These are phyloP conservation scores for Santalum album DNA, from an alignment of 164 flowering plant species.

Conservation along the genomic window DNA sequence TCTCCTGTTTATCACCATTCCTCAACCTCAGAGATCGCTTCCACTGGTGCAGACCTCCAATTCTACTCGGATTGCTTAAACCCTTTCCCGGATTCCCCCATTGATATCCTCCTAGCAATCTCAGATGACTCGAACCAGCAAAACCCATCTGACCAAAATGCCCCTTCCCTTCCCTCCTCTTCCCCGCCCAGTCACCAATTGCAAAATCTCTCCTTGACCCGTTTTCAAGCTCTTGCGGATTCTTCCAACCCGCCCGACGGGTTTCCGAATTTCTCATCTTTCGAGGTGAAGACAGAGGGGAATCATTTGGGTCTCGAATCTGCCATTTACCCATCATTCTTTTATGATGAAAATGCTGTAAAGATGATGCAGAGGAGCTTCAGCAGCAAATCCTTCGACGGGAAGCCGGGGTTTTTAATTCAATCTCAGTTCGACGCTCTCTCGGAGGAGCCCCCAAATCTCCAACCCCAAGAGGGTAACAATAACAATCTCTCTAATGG, in stretches of 20 bases:
- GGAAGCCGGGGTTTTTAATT: conserved; percentile 18
- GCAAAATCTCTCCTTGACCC: conserved; percentile 28
- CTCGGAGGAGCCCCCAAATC: conserved; percentile 28
- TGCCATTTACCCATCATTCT: not conserved
- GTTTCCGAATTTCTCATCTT: conserved; percentile 13
- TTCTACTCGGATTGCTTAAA: conserved; percentile 37
- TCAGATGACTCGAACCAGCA: conserved; percentile 10
- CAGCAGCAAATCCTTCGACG: conserved; percentile 51
- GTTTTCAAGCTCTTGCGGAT: conserved; percentile 9
- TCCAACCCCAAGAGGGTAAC: conserved; percentile 21
- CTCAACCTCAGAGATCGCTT: conserved; percentile 8
- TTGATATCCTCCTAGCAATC: conserved; percentile 18
- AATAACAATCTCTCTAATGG: conserved; percentile 25
- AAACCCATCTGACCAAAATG: conserved; percentile 19
- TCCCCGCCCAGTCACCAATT: conserved; percentile 51
- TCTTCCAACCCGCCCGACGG: conserved; percentile 12
- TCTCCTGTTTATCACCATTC: conserved; percentile 15
- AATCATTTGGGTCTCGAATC: conserved; percentile 16
- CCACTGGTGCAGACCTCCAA: conserved; percentile 18
- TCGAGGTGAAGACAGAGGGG: conserved; percentile 37
- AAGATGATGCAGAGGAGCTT: conserved; percentile 57
- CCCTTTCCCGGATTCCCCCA: conserved; percentile 27
- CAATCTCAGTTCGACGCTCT: conserved; percentile 34
- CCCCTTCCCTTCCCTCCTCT: conserved; percentile 18
- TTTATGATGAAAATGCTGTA: conserved; percentile 13